A percentile compares a stretch with the other conserved stretches of the same genome.
phyloP scores from a whole-genome alignment of 495 filamentous ascomycete species.

The Apodospora peruviana region DNA sequence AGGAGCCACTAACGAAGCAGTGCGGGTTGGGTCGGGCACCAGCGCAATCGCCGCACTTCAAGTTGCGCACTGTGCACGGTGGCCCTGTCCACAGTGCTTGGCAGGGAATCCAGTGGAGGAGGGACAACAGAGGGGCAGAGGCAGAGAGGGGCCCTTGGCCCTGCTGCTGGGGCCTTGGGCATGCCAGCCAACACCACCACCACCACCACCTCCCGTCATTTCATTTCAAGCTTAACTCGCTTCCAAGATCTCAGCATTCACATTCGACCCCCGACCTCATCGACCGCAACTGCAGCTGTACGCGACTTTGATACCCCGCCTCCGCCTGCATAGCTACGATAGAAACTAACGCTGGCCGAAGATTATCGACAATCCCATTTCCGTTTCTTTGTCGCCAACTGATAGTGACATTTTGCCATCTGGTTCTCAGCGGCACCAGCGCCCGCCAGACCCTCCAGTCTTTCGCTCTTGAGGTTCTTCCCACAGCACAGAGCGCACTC shows the following conservation, averaged over 20 bases:
- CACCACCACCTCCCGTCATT: slow-evolving; percentile 18
- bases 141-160: neutral
- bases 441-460: too few relatives aligned
- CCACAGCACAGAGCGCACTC: neutral
- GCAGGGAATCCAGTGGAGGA: too few relatives aligned
- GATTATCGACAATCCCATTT: neutral
- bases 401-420: neutral
- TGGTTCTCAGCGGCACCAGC: too few relatives aligned
- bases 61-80: too few relatives aligned
- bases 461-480: neutral
- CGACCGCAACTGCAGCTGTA: neutral
- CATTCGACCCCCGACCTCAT: neutral
- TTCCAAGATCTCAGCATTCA: slow-evolving; percentile 6
- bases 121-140: too few relatives aligned
- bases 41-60: too few relatives aligned
- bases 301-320: slow-evolving; percentile 5
- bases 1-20: too few relatives aligned
- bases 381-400: slow-evolving; percentile 1
- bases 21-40: too few relatives aligned
- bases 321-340: neutral
- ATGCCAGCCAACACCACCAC: slow-evolving; percentile 14
- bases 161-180: slow-evolving; percentile 18
- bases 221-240: slow-evolving; percentile 22
- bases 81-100: too few relatives aligned
- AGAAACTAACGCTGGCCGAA: neutral